These are phyloP conservation scores for Eleusine coracana DNA, from an alignment of 176 grass and related monocot genomes.

Conservation along the genomic window DNA sequence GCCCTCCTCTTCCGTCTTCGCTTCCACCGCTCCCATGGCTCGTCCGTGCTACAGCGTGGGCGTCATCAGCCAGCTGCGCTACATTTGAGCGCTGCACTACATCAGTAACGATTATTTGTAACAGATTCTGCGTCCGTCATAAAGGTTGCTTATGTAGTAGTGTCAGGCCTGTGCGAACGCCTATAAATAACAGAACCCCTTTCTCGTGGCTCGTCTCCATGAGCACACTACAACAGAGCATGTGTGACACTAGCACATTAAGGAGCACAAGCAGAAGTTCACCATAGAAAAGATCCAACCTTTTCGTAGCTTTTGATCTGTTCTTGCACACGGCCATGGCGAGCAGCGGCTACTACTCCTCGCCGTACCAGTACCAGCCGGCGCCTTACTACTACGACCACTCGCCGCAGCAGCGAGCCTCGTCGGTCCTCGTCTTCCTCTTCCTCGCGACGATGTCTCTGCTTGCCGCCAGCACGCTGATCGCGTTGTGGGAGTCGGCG, in stretches of 20 bases:
- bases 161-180: neutral
- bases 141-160: too few relatives aligned
- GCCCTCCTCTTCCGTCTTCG: too few relatives aligned
- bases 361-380: slow-evolving; percentile 45
- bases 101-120: too few relatives aligned
- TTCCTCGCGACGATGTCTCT: slow-evolving; percentile 54
- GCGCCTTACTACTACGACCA: slow-evolving; percentile 48
- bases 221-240: slow-evolving; percentile 1
- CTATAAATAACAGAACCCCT: slow-evolving; percentile 26
- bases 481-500: slow-evolving; percentile 62
- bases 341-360: slow-evolving; percentile 44
- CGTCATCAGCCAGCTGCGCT: too few relatives aligned
- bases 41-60: too few relatives aligned
- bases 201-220: neutral
- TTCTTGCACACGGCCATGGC: slow-evolving; percentile 31
- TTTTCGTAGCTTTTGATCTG: neutral
- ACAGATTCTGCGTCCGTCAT: too few relatives aligned
- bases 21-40: too few relatives aligned
- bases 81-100: too few relatives aligned
- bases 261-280: neutral
- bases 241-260: neutral
- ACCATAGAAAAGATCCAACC: neutral
- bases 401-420: slow-evolving; percentile 25
- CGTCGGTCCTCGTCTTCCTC: slow-evolving; percentile 58
- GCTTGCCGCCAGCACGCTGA: slow-evolving; percentile 45